These are phyloP conservation scores for Neofusicoccum laricinum DNA, from an alignment of 2,329 filamentous ascomycete genomes.

Conservation along the genomic window DNA sequence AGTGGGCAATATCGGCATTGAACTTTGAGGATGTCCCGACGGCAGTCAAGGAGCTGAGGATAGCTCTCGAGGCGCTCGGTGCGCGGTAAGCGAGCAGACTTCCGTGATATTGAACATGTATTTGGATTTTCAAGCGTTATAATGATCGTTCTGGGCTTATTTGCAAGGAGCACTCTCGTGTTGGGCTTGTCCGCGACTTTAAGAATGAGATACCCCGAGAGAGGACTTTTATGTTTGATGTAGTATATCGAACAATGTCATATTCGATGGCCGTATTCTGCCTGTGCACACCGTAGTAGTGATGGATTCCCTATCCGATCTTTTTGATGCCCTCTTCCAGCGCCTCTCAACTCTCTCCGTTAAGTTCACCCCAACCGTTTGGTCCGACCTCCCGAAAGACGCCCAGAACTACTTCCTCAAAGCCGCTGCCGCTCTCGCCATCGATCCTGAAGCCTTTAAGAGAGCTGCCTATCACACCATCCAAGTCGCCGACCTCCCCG, in stretches of 20 bases:
- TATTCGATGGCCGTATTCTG: background rate
- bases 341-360: no score
- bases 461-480: no score
- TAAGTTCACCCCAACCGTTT: no score
- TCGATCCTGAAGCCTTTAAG: no score
- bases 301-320: no score
- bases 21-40: conserved; percentile 96
- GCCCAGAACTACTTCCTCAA: no score
- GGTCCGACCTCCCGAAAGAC: no score
- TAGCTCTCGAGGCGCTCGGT: conserved; percentile 69
- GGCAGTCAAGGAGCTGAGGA: conserved; percentile 77
- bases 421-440: no score
- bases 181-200: conserved; percentile 1
- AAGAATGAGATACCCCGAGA: conserved; percentile 12
- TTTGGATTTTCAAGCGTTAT: background rate
- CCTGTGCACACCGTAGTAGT: no score
- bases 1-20: conserved; percentile 92
- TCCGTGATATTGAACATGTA: background rate
- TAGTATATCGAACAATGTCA: background rate
- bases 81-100: conserved; percentile 44
- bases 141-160: background rate
- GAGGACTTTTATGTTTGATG: background rate
- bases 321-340: no score
- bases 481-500: no score
- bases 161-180: background rate